phyloP scores from a whole-genome alignment of 2,329 filamentous ascomycete species.

The Neonectria punicea region DNA sequence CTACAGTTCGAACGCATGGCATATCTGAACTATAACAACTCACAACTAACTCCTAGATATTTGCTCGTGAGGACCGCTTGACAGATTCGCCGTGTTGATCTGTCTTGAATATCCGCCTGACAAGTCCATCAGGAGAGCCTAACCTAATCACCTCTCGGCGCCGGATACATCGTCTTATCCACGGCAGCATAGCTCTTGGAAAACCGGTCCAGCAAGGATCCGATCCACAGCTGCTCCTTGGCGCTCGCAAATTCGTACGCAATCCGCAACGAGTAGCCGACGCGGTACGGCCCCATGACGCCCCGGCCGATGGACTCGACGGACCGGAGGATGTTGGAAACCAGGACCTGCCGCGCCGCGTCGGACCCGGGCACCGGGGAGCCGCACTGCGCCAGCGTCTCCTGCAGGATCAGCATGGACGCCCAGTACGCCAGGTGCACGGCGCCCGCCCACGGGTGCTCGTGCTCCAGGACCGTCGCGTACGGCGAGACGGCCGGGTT shows the following conservation, averaged over 20 bases:
- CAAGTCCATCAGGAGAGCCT: constrained; percentile 22
- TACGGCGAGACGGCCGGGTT: constrained; percentile 48
- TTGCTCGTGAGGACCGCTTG: neutral
- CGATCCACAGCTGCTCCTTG: constrained; percentile 49
- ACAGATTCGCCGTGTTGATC: neutral
- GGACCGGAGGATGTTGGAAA: constrained; percentile 49
- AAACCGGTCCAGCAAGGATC: constrained; percentile 44
- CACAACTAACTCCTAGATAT: neutral
- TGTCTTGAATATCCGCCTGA: neutral
- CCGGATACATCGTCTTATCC: constrained; percentile 43
- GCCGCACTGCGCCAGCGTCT: constrained; percentile 48
- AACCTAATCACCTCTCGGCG: constrained; percentile 35
- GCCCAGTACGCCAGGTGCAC: constrained; percentile 52
- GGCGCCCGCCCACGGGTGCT: constrained; percentile 48
- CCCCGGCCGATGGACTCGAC: constrained; percentile 51
- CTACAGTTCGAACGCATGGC: neutral
- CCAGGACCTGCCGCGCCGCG: constrained; percentile 41
- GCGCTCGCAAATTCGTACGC: constrained; percentile 52
- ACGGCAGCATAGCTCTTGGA: constrained; percentile 49
- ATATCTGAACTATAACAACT: neutral
- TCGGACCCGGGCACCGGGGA: constrained; percentile 39
- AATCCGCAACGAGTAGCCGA: constrained; percentile 51
- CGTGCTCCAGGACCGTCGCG: constrained; percentile 46
- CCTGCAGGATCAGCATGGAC: constrained; percentile 53
- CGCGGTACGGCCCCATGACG: constrained; percentile 51